These are phyloP conservation scores for Talaromyces sp. DNA, from an alignment of 2,329 filamentous ascomycete species.

Conservation along the genomic window DNA sequence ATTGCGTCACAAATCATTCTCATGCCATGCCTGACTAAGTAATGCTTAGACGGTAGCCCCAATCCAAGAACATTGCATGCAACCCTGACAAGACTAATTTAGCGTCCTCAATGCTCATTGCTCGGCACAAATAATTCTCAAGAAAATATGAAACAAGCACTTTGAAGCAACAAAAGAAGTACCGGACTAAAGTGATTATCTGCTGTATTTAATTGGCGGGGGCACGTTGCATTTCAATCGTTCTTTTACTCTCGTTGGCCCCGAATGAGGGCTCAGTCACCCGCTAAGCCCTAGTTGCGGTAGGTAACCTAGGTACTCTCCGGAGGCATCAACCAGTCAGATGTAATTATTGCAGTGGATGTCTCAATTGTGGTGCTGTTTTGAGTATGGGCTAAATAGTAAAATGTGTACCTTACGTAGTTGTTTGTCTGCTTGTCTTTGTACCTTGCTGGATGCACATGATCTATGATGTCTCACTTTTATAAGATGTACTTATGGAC, in stretches of 20 bases:
- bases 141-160: conserved; percentile 9
- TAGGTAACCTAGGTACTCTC: background rate
- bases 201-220: background rate
- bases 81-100: conserved; percentile 9
- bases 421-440: background rate
- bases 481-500: background rate
- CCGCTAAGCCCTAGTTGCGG: background rate
- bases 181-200: background rate
- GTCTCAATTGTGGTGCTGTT: background rate
- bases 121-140: background rate
- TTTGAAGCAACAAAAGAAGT: background rate
- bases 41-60: background rate
- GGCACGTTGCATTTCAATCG: background rate
- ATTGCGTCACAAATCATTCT: background rate
- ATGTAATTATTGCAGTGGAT: background rate
- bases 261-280: background rate
- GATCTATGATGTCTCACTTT: conserved; percentile 1
- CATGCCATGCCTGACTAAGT: background rate
- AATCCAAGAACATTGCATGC: background rate
- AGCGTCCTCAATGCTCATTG: background rate
- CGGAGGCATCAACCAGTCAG: background rate
- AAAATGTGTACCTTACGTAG: background rate
- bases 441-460: background rate
- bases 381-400: background rate
- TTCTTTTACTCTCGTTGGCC: background rate